Evolutionary conservation across 768 basidiomycete species (phyloP).

Genomic region (Mycena floridula): DNA sequence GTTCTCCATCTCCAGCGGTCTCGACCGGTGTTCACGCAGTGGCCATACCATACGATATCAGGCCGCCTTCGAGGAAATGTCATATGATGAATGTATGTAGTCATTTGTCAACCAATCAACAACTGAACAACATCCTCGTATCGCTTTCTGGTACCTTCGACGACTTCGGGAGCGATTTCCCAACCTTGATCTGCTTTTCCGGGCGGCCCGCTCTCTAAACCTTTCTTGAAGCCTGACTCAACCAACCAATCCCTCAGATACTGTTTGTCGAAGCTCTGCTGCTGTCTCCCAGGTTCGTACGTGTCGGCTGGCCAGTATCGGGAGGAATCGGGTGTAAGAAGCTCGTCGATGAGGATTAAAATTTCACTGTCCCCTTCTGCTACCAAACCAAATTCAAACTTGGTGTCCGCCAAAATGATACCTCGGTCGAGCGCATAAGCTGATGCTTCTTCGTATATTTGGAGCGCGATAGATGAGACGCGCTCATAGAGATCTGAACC

Average conservation of each 20-base stretch:
- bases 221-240: constrained; percentile 64
- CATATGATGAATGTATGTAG: no score
- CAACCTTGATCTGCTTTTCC: constrained; percentile 71
- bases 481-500: constrained; percentile 57
- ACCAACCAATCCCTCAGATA: constrained; percentile 90
- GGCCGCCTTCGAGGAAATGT: no score
- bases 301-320: constrained; percentile 86
- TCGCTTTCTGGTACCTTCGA: constrained; percentile 68
- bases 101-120: no score
- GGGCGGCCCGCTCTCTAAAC: constrained; percentile 72
- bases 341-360: constrained; percentile 90
- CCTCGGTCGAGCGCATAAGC: constrained; percentile 67
- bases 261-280: constrained; percentile 96
- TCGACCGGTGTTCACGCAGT: no score
- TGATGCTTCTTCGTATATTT: constrained; percentile 70
- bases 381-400: constrained; percentile 95
- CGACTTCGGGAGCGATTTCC: constrained; percentile 68
- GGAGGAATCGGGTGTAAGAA: constrained; percentile 96
- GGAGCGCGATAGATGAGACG: constrained; percentile 54
- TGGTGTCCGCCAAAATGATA: constrained; percentile 95
- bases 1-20: no score
- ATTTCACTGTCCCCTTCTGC: constrained; percentile 29
- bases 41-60: no score
- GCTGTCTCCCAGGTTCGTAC: constrained; percentile 69
- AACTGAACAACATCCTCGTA: constrained; percentile 84